Percentiles rank a stretch among this genome's conserved stretches.
Conservation (phyloP, 2,329 filamentous ascomycete species). For the Dothistroma pini region DNA sequence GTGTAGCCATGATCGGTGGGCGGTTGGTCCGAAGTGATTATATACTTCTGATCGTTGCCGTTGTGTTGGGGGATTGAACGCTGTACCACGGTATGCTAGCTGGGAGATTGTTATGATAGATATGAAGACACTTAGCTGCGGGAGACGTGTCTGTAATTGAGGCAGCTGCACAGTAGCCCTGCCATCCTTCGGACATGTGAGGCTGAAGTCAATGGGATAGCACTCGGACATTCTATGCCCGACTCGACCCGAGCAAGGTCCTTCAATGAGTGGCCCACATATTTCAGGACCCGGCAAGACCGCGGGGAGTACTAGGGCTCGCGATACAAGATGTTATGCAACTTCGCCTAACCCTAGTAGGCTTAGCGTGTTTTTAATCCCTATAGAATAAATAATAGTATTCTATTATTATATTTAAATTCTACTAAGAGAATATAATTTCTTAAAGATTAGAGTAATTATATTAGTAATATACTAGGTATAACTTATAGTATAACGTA, state of each 20-base stretch:
- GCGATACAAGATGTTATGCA: no score
- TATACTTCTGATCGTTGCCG: neutral
- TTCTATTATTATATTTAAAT: no score
- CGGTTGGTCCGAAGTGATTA: neutral
- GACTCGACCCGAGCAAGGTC: neutral
- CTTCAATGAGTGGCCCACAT: neutral
- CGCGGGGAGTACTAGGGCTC: no score
- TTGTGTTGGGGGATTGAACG: neutral
- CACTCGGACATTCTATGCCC: neutral
- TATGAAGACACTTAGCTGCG: neutral
- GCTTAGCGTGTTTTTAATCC: no score
- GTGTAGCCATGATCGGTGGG: conserved; percentile 14
- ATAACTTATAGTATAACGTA: no score
- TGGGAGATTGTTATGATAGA: neutral
- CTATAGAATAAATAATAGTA: no score
- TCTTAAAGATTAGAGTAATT: no score
- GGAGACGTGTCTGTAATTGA: neutral
- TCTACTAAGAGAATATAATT: no score
- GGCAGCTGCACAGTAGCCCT: neutral
- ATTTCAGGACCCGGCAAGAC: neutral
- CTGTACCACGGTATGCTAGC: neutral
- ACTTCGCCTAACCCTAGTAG: no score
- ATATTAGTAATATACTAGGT: no score
- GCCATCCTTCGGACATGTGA: neutral
- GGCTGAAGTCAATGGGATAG: neutral